Conservation (phyloP, 2,329 filamentous ascomycete genomes). For the Stagonosporopsis vannaccii region DNA sequence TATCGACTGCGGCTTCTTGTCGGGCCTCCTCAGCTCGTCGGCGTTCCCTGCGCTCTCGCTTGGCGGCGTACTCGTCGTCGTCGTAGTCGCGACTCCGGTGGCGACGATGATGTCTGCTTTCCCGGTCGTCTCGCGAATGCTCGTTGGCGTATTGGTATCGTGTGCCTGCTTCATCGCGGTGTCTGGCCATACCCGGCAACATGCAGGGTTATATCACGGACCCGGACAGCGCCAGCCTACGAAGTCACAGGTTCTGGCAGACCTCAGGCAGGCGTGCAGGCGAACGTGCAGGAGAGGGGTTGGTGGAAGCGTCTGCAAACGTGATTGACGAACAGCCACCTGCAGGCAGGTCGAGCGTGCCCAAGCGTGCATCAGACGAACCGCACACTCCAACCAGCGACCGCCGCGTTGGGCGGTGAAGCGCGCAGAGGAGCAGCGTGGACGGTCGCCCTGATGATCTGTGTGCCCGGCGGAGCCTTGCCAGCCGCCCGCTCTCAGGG, state of each 20-base stretch:
- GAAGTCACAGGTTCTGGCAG: constrained; percentile 40
- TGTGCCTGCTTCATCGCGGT: constrained; percentile 41
- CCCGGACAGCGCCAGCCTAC: constrained; percentile 39
- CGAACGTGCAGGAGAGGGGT: constrained; percentile 20
- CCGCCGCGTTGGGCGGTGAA: constrained; percentile 40
- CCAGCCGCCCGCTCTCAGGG: constrained; percentile 32
- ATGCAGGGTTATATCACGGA: constrained; percentile 36
- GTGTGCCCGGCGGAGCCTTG: constrained; percentile 21
- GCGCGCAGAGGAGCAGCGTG: constrained; percentile 25
- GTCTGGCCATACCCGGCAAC: constrained; percentile 45
- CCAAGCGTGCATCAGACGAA: constrained; percentile 18
- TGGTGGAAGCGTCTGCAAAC: constrained; percentile 37
- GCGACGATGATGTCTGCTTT: constrained; percentile 41
- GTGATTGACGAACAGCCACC: constrained; percentile 37
- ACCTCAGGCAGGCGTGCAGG: constrained; percentile 46
- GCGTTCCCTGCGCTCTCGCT: constrained; percentile 42
- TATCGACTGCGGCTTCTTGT: constrained; percentile 44
- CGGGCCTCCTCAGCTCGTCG: constrained; percentile 38
- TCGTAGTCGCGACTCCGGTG: constrained; percentile 36
- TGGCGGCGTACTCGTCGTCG: constrained; percentile 37
- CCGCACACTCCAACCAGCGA: constrained; percentile 24
- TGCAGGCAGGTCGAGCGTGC: constrained; percentile 20
- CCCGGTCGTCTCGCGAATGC: constrained; percentile 35
- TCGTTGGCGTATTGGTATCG: constrained; percentile 42
- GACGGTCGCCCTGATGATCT: constrained; percentile 37